Base-by-base conservation (phyloP, 2,329 filamentous ascomycete genomes). In the Pyrenophora tritici-repentis region DNA sequence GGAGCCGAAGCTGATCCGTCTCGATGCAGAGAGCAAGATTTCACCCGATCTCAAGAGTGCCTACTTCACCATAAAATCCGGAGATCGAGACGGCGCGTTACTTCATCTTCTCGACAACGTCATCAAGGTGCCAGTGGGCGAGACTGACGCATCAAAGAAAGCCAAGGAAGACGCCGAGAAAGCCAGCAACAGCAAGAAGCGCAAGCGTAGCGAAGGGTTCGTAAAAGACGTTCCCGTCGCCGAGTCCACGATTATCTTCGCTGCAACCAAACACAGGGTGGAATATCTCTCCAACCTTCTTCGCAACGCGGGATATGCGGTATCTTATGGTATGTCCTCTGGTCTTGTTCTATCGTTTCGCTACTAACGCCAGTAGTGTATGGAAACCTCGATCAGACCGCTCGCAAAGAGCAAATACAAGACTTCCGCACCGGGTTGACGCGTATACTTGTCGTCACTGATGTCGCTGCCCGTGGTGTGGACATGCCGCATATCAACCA, bases 401-500 rank as follows among this genome's bases (percentile, higher is more conserved):
- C 94, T 26, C 87, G 94, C 71, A 91, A 92, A 70, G 88, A 91
- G 18, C 91, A 99, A 66, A 91, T 97, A 12, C 88, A 96, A 52
- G 87, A 92, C 58, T 99, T 99, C 73, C 83, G 95, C 52, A 82
- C 81, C 18, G 94, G 94, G 6, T 83, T 88, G 58, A 89, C 90
- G 0, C 93, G 96, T 62, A 91, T 99, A 40, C 78, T 99, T 7
- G 92, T 99, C 2, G 93, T 97, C 37, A 99, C 94, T 1, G 94
- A 99, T 71, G 91, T 99, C 46, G 94, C 94, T 12, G 94, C 94
- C 17, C 85, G 94, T 84, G 94, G 94, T 85, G 95, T 99, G 55
- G 94, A 99, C 84, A 96, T 99, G 61, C 94, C 94, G 0, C 84
- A 97, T 39, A 81, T 99, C 31, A 92, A 91, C 49, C 97, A 99